These are phyloP conservation scores for Trametes sanguinea DNA, from an alignment of 768 basidiomycete species.

Conservation along the genomic window DNA sequence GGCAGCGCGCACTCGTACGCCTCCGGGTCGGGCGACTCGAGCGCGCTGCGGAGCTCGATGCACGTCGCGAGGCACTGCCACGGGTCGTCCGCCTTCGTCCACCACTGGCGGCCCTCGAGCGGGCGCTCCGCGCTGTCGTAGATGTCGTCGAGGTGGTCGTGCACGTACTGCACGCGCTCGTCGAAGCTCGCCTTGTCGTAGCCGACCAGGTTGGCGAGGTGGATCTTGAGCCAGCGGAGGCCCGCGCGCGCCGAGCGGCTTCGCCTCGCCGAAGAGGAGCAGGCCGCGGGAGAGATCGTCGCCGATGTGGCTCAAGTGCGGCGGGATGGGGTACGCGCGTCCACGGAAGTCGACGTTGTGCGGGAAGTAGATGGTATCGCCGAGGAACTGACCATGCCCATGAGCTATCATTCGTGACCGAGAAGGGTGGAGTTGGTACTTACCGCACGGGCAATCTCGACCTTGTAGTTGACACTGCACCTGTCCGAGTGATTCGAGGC, in stretches of 20 bases:
- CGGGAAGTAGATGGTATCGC: conserved; percentile 87
- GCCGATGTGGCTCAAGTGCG: conserved; percentile 93
- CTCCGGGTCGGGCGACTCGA: conserved; percentile 65
- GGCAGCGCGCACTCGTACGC: conserved; percentile 71
- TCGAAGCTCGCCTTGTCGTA: conserved; percentile 95
- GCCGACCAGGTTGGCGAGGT: conserved; percentile 89
- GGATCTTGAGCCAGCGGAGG: conserved; percentile 93
- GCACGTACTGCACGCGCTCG: conserved; percentile 82
- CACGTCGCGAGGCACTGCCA: conserved; percentile 97
- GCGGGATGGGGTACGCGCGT: conserved; percentile 94
- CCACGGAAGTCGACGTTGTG: conserved; percentile 99
- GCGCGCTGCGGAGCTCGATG: conserved; percentile 81
- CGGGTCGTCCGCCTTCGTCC: conserved; percentile 89
- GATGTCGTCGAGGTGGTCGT: conserved; percentile 72
- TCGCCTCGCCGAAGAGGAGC: conserved; percentile 77
- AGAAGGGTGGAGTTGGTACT: conserved; percentile 28
- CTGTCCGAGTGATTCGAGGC: conserved; percentile 88
- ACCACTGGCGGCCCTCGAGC: conserved; percentile 82
- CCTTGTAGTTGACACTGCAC: conserved; percentile 93
- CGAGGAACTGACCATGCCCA: conserved; percentile 61
- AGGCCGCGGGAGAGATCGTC: conserved; percentile 91
- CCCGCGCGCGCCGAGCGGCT: conserved; percentile 83
- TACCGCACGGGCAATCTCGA: conserved; percentile 92
- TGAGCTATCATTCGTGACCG: neutral
- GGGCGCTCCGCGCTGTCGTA: conserved; percentile 84